Evolutionary conservation across 2,329 filamentous ascomycete genomes (phyloP), one percentile per base, ranked within the genome.

Genomic region (Penicillium sp.): DNA sequence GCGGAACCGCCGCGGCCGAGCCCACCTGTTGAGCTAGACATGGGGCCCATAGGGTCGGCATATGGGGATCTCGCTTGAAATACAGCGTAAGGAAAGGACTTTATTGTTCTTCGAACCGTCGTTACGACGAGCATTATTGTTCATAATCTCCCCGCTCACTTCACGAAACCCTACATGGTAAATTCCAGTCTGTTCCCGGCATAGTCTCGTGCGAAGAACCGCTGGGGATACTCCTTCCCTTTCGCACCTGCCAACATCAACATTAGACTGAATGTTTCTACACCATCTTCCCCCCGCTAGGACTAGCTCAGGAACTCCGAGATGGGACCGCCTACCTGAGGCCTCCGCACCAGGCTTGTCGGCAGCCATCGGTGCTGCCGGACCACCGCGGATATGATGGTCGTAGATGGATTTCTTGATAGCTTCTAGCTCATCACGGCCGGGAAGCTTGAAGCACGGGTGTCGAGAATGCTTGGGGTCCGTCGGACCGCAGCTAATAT

Each of bases 151-250:
- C 35, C 36, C 2, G 16, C 24, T 7, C 6, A 16, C 18, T 36
- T n/a, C 19, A n/a, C n/a, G 36, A 35, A 7, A 7, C 19, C 6
- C 33, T 24, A 50, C 47, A 50, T 19, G n/a, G 77, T 83, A 63
- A 85, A 85, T 67, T 85, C 83, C 36, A 85, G 67, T 54, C 79
- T 69, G 64, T 85, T 85, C 2, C 83, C 83, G 1, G 82, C 81
- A 72, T 78, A 85, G 62, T 85, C 83, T 58, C 83, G 79, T 0
- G 84, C 85, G 70, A 89, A 89, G 70, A 89, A 89, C 14, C 86
- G 77, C 37, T 74, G 77, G 0, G 86, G 85, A 65, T 86, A 87
- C 69, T 88, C 86, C 1, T 81, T 80, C 0, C 84, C 85, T 66
- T 84, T 76, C 0, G 77, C 72, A 2, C 84, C 81, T 82, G 51